Conservation (phyloP, 176 grass and related monocot species). For the Oryza brachyantha region DNA sequence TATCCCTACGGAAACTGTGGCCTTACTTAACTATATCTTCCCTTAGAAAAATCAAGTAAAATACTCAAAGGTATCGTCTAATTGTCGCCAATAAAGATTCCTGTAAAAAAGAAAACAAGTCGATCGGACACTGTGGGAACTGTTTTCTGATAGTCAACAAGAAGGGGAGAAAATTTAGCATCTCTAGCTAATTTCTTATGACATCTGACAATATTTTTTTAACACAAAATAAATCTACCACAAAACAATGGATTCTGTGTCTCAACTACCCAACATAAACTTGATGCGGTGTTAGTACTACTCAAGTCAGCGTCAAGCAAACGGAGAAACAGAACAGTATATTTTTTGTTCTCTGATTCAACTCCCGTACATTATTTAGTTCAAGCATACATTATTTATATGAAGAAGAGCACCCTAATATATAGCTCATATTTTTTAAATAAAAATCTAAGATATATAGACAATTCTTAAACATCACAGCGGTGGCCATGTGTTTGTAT, state of each 20-base stretch:
- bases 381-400: not conserved
- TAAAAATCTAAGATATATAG: not conserved
- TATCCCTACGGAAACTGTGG: not conserved
- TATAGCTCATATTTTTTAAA: not conserved
- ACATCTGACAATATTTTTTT: not conserved
- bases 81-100: not conserved
- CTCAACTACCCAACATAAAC: conserved; percentile 31
- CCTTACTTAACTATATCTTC: conserved; percentile 10
- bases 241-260: conserved; percentile 10
- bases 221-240: not conserved
- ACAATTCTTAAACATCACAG: not conserved
- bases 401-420: not conserved
- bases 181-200: not conserved
- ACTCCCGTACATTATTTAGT: not conserved
- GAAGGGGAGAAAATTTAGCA: not conserved
- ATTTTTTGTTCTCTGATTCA: not conserved
- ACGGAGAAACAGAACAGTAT: not conserved
- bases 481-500: too few species aligned
- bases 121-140: not conserved
- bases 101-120: not conserved
- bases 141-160: not conserved
- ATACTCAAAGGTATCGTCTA: not conserved
- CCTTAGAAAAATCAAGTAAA: not conserved
- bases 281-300: not conserved
- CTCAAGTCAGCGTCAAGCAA: conserved; percentile 15